phyloP scores from a whole-genome alignment of 1,284 basidiomycete species.

The Amylostereum areolatum region DNA sequence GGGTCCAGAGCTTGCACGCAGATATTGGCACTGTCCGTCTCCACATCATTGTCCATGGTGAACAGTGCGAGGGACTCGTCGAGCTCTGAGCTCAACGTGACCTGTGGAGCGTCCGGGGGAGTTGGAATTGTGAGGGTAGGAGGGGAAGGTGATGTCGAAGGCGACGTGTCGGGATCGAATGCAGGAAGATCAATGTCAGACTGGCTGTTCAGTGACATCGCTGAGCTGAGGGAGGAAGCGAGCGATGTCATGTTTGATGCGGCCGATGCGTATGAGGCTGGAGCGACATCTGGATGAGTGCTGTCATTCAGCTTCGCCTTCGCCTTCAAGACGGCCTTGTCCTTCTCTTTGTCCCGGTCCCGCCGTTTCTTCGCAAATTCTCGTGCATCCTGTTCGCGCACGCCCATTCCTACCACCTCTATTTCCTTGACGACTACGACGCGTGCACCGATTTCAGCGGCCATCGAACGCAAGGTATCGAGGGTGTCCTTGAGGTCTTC shows the following conservation, averaged over 20 bases:
- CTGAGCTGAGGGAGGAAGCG: background rate
- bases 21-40: slow-evolving; percentile 25
- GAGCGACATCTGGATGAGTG: background rate
- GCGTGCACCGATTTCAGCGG: slow-evolving; percentile 84
- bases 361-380: slow-evolving; percentile 26
- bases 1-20: slow-evolving; percentile 12
- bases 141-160: slow-evolving; percentile 10
- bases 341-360: slow-evolving; percentile 17
- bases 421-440: slow-evolving; percentile 86
- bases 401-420: slow-evolving; percentile 36
- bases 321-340: slow-evolving; percentile 1
- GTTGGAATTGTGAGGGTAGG: slow-evolving; percentile 18
- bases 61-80: slow-evolving; percentile 34
- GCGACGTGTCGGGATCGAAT: background rate
- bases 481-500: slow-evolving; percentile 75
- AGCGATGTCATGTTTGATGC: background rate
- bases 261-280: background rate
- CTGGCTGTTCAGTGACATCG: background rate
- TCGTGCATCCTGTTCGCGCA: slow-evolving; percentile 4
- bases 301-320: background rate
- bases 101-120: slow-evolving; percentile 1
- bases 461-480: slow-evolving; percentile 87
- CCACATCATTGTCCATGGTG: slow-evolving; percentile 42
- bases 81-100: slow-evolving; percentile 17
- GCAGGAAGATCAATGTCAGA: background rate